These are phyloP conservation scores for Pseudocercospora pini-densiflorae DNA, from an alignment of 2,329 filamentous ascomycete species.

Conservation along the genomic window DNA sequence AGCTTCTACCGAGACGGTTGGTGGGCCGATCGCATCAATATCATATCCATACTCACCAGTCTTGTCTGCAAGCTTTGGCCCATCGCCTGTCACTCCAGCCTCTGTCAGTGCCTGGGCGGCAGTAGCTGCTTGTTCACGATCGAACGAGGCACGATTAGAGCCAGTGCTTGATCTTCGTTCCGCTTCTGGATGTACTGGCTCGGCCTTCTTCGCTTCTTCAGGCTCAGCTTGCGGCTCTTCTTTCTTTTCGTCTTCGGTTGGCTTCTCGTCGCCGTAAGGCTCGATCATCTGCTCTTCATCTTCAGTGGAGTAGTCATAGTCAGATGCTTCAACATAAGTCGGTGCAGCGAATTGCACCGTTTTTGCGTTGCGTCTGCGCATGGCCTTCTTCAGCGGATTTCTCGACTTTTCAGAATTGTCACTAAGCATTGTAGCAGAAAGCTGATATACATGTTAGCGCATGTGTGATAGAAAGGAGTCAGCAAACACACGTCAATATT, in stretches of 20 bases:
- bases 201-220: conserved; percentile 31
- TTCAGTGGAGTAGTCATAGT: conserved; percentile 82
- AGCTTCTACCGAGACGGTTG: conserved; percentile 37
- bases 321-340: conserved; percentile 86
- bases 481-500: conserved; percentile 82
- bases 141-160: conserved; percentile 37
- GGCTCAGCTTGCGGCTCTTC: conserved; percentile 29
- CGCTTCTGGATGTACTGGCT: conserved; percentile 27
- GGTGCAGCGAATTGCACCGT: conserved; percentile 84
- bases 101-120: conserved; percentile 30
- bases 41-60: conserved; percentile 31
- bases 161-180: conserved; percentile 31
- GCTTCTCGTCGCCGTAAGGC: conserved; percentile 28
- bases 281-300: conserved; percentile 54
- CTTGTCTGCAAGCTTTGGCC: conserved; percentile 41
- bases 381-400: conserved; percentile 80
- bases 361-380: conserved; percentile 80
- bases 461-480: conserved; percentile 6
- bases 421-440: conserved; percentile 72
- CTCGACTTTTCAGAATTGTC: conserved; percentile 79
- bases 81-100: conserved; percentile 28
- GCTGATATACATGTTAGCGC: conserved; percentile 49
- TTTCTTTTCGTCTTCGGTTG: conserved; percentile 26
- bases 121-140: conserved; percentile 38
- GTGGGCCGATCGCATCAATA: conserved; percentile 26